A percentile compares a stretch with the other conserved stretches of the same genome.
Conservation (phyloP, 2,329 filamentous ascomycete species). For the Endothia cerciana region DNA sequence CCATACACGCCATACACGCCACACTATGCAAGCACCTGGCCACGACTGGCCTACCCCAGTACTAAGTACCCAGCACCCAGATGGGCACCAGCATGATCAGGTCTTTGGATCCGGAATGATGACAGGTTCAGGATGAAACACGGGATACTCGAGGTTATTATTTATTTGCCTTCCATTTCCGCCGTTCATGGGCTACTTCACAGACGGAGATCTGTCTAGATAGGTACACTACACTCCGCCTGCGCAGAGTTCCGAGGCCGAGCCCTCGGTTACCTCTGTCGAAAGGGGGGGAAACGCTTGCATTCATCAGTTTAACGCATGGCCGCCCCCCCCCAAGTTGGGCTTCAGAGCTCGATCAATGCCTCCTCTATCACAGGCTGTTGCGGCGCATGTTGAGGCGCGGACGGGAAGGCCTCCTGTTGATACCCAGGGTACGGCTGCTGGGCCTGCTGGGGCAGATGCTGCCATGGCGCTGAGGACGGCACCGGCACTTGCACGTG, state of each 20-base stretch:
- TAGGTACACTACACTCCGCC: not conserved
- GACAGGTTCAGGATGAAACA: not conserved
- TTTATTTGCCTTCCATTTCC: not conserved
- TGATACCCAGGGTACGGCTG: slow-evolving; percentile 52
- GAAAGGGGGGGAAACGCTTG: not conserved
- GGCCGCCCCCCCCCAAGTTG: not conserved
- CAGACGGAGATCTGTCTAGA: not conserved
- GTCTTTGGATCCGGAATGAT: not conserved
- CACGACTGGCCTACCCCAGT: no score
- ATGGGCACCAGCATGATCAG: not conserved
- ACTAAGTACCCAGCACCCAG: not conserved
- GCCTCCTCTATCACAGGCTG: slow-evolving; percentile 71
- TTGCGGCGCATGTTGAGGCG: slow-evolving; percentile 64
- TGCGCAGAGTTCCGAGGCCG: not conserved
- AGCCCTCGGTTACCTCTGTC: not conserved
- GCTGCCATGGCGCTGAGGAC: slow-evolving; percentile 46
- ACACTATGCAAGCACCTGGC: no score
- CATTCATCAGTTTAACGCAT: not conserved
- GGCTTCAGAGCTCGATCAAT: slow-evolving; percentile 70
- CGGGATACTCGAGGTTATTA: not conserved
- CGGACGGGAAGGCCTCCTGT: slow-evolving; percentile 67
- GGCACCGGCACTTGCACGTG: slow-evolving; percentile 46
- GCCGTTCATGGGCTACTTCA: not conserved
- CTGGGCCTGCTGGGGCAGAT: slow-evolving; percentile 30
- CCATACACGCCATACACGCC: no score